phyloP scores from a whole-genome alignment of 2,329 filamentous ascomycete genomes.

The Orbilia blumenaviensis region DNA sequence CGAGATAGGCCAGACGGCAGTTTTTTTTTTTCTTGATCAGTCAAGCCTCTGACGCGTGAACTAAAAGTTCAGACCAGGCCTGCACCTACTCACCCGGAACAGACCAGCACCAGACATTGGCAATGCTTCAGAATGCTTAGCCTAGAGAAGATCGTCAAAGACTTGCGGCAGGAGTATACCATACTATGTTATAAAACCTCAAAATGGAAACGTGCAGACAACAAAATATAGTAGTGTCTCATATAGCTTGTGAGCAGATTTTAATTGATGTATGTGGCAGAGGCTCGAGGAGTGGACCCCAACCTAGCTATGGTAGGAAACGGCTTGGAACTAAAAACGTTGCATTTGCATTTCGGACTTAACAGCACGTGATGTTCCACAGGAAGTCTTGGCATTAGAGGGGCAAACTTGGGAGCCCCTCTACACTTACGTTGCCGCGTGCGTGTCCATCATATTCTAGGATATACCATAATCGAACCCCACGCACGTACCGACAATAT shows the following conservation, averaged over 20 bases:
- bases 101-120: neutral
- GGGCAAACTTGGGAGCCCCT: slow-evolving; percentile 15
- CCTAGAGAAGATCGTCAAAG: neutral
- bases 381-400: slow-evolving; percentile 1
- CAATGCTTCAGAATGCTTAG: neutral
- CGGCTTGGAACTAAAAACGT: no score
- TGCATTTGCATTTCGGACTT: neutral
- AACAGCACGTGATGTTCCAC: neutral
- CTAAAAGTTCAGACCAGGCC: no score
- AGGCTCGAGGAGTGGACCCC: no score
- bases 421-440: slow-evolving; percentile 21
- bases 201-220: neutral
- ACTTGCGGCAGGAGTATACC: neutral
- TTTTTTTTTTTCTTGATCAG: no score
- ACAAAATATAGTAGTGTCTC: no score
- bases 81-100: neutral
- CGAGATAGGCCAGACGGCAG: no score
- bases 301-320: no score
- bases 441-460: neutral
- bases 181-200: neutral
- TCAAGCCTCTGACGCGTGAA: no score
- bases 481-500: neutral
- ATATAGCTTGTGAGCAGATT: no score
- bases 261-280: no score
- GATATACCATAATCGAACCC: neutral